Base-by-base conservation (phyloP, 768 basidiomycete species). In the Exidia glandulosa region DNA sequence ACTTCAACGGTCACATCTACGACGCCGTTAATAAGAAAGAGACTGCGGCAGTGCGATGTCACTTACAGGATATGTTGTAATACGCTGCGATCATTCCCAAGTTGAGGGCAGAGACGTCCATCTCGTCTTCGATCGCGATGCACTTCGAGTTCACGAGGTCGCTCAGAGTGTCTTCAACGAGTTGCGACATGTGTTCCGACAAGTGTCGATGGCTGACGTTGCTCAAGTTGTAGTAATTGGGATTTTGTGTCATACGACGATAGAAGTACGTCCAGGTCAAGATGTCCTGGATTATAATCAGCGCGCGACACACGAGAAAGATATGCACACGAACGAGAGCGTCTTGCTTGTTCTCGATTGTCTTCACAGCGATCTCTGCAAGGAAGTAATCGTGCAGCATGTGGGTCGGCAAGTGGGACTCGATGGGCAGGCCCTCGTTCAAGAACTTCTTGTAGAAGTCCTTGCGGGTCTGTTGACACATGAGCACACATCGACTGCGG, bases 391-490 rank as follows among this genome's bases (percentile, higher is more conserved):
- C 96, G 66, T 97, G 95, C 1, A 99, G 75, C 60, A 88, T 75
- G 69, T 93, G 87, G 0, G 90, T 92, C 1, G 94, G 86, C 3
- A 98, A 75, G 70, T 95, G 93, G 0, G 91, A 94, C 71, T 99
- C 96, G 64, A 98, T 96, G 5, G 95, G 96, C 30, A 99, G 75
- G n/a, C 95, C 96, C 70, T 98, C 94, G 1, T 87, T 86, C 57
- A 99, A 72, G 82, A 98, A 98, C 72, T 97, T 98, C 76, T 94
- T 95, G 81, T 94, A 98, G 73, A 98, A 99, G 70, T 98, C 95
- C 72, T 98, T 99, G 34, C 94, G 81, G 0, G 92, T 95, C 72
- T 95, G 91, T 66, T 98, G 95, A 67, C 91, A 93, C 94, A 99
- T 97, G 36, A 97, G 76, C 2, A 99, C 88, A 67, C 95, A 98